phyloP scores from a whole-genome alignment of 805 yeast genomes.

The Cyberlindnera maclurae region DNA sequence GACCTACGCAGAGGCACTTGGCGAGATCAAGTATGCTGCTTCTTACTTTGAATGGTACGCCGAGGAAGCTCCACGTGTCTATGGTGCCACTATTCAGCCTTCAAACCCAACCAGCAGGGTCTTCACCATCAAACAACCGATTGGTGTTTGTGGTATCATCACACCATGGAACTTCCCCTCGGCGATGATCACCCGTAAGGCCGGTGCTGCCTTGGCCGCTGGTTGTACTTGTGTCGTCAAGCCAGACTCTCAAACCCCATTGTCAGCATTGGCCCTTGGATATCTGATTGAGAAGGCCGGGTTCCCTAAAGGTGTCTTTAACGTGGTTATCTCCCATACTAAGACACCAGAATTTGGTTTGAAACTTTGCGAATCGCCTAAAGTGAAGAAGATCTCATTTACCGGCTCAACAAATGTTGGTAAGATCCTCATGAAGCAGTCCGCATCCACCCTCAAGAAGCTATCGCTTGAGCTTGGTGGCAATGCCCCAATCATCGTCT shows the following conservation, averaged over 20 bases:
- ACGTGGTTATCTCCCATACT: slow-evolving; percentile 42
- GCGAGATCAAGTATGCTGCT: slow-evolving; percentile 54
- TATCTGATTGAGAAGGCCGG: slow-evolving; percentile 52
- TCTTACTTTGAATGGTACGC: slow-evolving; percentile 87
- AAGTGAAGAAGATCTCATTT: slow-evolving; percentile 50
- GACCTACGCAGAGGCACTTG: slow-evolving; percentile 43
- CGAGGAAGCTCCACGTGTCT: slow-evolving; percentile 50
- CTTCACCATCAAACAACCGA: slow-evolving; percentile 42
- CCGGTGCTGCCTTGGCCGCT: slow-evolving; percentile 59
- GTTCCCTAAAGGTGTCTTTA: slow-evolving; percentile 50
- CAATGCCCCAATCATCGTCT: slow-evolving; percentile 57
- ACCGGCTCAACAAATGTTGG: slow-evolving; percentile 64
- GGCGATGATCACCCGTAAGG: slow-evolving; percentile 62
- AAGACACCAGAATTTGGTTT: slow-evolving; percentile 48
- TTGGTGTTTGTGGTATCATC: slow-evolving; percentile 57
- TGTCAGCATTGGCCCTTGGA: slow-evolving; percentile 51
- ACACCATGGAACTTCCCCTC: slow-evolving; percentile 66
- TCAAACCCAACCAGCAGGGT: slow-evolving; percentile 43
- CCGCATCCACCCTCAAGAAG: slow-evolving; percentile 51
- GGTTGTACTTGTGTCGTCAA: slow-evolving; percentile 57
- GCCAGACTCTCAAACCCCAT: slow-evolving; percentile 58
- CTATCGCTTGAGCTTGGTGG: slow-evolving; percentile 62
- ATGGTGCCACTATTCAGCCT: slow-evolving; percentile 54
- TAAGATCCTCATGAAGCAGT: slow-evolving; percentile 49
- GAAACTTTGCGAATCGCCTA: slow-evolving; percentile 39